These are phyloP conservation scores for Penicillium verhagenii DNA, from an alignment of 495 filamentous ascomycete species.

Conservation along the genomic window DNA sequence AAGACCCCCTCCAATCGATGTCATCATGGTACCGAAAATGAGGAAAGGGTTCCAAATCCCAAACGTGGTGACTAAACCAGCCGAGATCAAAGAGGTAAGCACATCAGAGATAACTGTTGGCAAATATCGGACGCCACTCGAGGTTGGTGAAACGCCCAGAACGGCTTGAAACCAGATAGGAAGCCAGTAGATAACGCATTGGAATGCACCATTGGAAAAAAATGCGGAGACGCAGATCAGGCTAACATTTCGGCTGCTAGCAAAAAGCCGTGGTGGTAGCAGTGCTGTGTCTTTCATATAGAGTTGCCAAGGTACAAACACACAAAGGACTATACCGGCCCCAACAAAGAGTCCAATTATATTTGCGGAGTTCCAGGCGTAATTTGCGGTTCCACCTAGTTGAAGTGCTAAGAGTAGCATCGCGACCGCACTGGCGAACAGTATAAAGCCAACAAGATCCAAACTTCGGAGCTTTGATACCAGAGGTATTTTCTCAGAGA, in stretches of 20 bases:
- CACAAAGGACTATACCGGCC: background rate
- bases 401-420: background rate
- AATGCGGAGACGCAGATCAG: background rate
- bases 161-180: conserved; percentile 40
- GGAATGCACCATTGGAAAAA: background rate
- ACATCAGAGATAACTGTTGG: too few species aligned
- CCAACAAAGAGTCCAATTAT: background rate
- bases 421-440: background rate
- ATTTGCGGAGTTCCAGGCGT: background rate
- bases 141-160: conserved; percentile 17
- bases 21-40: too few species aligned
- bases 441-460: background rate
- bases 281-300: background rate
- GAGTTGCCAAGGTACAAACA: background rate
- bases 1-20: too few species aligned
- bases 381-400: background rate
- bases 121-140: conserved; percentile 30
- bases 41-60: too few species aligned
- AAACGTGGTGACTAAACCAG: too few species aligned
- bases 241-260: too few species aligned
- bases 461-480: background rate
- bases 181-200: conserved; percentile 27
- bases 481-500: background rate
- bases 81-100: too few species aligned
- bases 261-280: background rate